These are phyloP conservation scores for Cryptococcus jaspeensis DNA, from an alignment of 1,284 basidiomycete genomes.

Conservation along the genomic window DNA sequence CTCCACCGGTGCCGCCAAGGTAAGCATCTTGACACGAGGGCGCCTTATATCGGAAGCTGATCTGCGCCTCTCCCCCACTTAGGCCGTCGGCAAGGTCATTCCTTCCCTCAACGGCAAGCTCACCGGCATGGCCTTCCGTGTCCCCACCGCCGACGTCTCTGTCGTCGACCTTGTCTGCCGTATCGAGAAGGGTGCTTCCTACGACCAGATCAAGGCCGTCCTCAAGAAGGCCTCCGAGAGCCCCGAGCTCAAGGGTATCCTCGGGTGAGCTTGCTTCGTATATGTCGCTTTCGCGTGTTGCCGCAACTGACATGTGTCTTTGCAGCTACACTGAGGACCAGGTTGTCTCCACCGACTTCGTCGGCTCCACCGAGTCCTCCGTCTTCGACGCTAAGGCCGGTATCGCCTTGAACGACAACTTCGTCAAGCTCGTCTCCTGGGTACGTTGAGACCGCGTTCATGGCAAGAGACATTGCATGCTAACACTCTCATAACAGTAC, in stretches of 20 bases:
- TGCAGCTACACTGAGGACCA: conserved; percentile 83
- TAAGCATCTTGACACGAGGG: too few species aligned
- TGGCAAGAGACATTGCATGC: neutral
- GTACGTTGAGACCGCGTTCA: conserved; percentile 33
- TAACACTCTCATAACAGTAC: conserved; percentile 60
- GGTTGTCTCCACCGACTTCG: conserved; percentile 93
- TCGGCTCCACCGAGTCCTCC: conserved; percentile 73
- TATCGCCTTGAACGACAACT: conserved; percentile 88
- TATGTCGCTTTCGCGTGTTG: neutral
- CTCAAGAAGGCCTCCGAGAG: conserved; percentile 80
- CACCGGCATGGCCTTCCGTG: conserved; percentile 93
- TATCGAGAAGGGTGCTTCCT: conserved; percentile 78
- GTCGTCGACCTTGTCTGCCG: conserved; percentile 97
- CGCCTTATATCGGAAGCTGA: conserved; percentile 3
- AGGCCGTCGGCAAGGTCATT: conserved; percentile 98
- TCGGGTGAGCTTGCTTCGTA: conserved; percentile 57
- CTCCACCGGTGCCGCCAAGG: conserved; percentile 96
- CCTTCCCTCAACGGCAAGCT: conserved; percentile 96
- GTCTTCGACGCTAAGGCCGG: conserved; percentile 93
- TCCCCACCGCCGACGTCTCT: conserved; percentile 94
- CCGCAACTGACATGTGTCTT: neutral
- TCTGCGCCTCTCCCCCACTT: conserved; percentile 57
- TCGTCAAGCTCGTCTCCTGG: conserved; percentile 95
- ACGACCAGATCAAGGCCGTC: conserved; percentile 88
- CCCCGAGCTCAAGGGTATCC: conserved; percentile 68